phyloP scores from a whole-genome alignment of 2,329 filamentous ascomycete species.

The Cadophora sp. region DNA sequence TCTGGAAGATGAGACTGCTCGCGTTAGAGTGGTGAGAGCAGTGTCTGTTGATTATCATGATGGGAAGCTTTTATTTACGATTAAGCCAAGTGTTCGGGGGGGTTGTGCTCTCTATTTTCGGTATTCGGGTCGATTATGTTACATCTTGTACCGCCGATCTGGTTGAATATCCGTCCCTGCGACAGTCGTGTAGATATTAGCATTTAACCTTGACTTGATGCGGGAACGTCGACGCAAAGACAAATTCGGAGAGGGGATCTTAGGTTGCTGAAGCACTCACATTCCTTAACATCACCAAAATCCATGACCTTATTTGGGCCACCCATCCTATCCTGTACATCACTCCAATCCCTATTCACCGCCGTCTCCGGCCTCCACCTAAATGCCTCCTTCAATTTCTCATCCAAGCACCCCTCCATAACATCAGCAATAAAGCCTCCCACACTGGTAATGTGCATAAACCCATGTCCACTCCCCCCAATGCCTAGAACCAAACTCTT shows the following conservation, averaged over 20 bases:
- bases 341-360: constrained; percentile 52
- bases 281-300: constrained; percentile 51
- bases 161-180: constrained; percentile 45
- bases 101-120: too few species aligned
- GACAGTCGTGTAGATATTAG: too few species aligned
- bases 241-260: too few species aligned
- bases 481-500: constrained; percentile 53
- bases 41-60: too few species aligned
- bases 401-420: constrained; percentile 52
- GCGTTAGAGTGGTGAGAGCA: too few species aligned
- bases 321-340: constrained; percentile 56
- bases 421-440: constrained; percentile 57
- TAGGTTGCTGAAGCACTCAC: too few species aligned
- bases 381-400: constrained; percentile 50
- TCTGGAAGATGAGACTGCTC: too few species aligned
- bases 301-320: constrained; percentile 56
- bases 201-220: too few species aligned
- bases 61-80: too few species aligned
- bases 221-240: too few species aligned
- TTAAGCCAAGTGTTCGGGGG: too few species aligned
- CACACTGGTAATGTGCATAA: constrained; percentile 57
- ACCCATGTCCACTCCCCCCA: constrained; percentile 59
- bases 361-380: constrained; percentile 60
- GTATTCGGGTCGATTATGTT: too few species aligned
- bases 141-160: neutral